These are phyloP conservation scores for Blastobotrys apis DNA, from an alignment of 1,139 yeast species.

Conservation along the genomic window DNA sequence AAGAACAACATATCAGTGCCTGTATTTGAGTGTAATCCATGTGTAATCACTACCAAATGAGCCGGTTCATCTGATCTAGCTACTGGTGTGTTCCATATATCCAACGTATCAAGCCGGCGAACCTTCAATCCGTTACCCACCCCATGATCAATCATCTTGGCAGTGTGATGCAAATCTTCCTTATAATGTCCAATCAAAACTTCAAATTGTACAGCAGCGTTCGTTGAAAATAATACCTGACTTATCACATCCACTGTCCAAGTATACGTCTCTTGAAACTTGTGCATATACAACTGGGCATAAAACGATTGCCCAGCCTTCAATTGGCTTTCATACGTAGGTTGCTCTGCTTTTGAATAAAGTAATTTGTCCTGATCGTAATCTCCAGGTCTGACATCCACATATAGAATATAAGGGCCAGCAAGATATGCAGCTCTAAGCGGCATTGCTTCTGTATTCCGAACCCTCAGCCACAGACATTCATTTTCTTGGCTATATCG, in stretches of 20 bases:
- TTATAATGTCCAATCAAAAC: slow-evolving; percentile 54
- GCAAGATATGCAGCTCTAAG: slow-evolving; percentile 82
- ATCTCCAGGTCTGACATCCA: slow-evolving; percentile 66
- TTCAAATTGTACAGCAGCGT: slow-evolving; percentile 69
- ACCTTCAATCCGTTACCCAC: slow-evolving; percentile 41
- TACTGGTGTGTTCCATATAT: slow-evolving; percentile 64
- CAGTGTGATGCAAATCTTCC: slow-evolving; percentile 35
- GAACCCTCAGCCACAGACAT: slow-evolving; percentile 57
- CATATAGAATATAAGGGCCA: slow-evolving; percentile 88
- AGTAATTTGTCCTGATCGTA: slow-evolving; percentile 56
- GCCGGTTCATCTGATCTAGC: slow-evolving; percentile 48
- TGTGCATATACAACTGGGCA: slow-evolving; percentile 47
- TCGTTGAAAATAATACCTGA: slow-evolving; percentile 72
- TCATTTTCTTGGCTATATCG: slow-evolving; percentile 7
- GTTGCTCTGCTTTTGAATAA: slow-evolving; percentile 68
- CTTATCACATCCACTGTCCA: slow-evolving; percentile 88
- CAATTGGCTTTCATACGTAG: slow-evolving; percentile 67
- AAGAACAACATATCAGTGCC: slow-evolving; percentile 84
- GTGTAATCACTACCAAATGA: slow-evolving; percentile 77
- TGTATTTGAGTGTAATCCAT: slow-evolving; percentile 87
- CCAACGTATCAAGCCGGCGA: slow-evolving; percentile 55
- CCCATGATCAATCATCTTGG: slow-evolving; percentile 2
- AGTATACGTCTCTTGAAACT: slow-evolving; percentile 46
- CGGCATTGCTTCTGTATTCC: slow-evolving; percentile 69
- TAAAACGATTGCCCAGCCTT: slow-evolving; percentile 63